Evolutionary conservation across 2,329 filamentous ascomycete species (phyloP), one percentile per base, ranked within the genome.

Genomic region (Helotiales sp.): DNA sequence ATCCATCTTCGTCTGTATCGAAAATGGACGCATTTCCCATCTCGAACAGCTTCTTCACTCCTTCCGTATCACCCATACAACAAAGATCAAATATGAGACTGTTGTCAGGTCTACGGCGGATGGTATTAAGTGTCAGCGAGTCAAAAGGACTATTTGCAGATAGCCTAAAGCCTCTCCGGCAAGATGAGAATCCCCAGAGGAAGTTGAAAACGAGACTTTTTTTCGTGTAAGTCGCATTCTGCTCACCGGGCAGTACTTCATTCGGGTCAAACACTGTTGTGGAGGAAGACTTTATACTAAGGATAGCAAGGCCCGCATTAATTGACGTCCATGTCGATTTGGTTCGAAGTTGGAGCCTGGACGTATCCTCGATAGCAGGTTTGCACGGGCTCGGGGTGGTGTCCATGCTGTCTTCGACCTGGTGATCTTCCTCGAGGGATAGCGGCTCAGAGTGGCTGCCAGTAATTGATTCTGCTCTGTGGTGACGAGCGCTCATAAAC

Each of bases 1-100:
- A 0, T n/a, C 52, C 60, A 0, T 7, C 0, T 8, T 48, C 46
- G 10, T 56, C n/a, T 4, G 53, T 13, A 49, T 62, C 57, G 38
- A 52, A 52, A 12, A 62, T 5, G 5, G 54, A 62, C 42, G 60
- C 55, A 17, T 58, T 29, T 1, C 57, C 54, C 7, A 19, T 24
- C 40, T 33, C n/a, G 1, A 62, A 30, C 1, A 62, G 48, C 6
- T 24, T 40, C 6, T 38, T n/a, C 3, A 62, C 54, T 12, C 40
- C 54, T 33, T 50, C 24, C 17, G 25, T 8, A 8, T 58, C 48
- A 13, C 54, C 57, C 3, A 15, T 0, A 5, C 0, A 0, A 30
- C 52, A 56, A 25, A 55, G 22, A n/a, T 2, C 0, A 17, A 58
- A 60, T 3, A 54, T 48, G 15, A 36, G 24, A 0, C 47, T 53